Base-by-base conservation (phyloP, 306 rosid species). In the Pueraria montana region DNA sequence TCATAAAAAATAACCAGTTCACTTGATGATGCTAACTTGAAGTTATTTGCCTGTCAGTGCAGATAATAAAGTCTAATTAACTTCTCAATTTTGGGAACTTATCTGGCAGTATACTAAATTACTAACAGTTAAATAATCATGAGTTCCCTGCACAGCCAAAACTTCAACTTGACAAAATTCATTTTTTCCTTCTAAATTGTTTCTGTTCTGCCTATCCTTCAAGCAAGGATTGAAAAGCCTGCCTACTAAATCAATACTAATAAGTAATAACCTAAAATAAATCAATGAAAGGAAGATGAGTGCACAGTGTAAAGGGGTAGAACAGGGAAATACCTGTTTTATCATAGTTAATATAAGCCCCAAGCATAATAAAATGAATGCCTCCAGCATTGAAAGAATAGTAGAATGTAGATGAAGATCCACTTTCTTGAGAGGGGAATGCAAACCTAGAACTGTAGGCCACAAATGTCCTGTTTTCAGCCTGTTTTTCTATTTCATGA, bases 391-490 rank as follows among this genome's bases (percentile, higher is more conserved):
- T 87, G 82, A 94, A 94, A 50, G 98, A 94, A 81, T 92, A 94
- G 85, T 91, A 92, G 77, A 94, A 85, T 34, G 93, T 87, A 50
- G 98, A 94, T 43, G 82, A 84, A 34, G 98, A 94, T 63, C 97
- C 92, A 77, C 98, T 91, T 88, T 94, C 98, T 84, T 83, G 82
- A 32, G 97, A 89, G 52, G 97, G 98, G 87, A 92, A 92, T 74
- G 96, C 97, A 85, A 94, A 94, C 48, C 97, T 88, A 58, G 98
- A 92, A 86, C 97, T 94, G 79, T 94, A 94, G 75, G 98, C 93
- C 72, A 72, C 84, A 3, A 92, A 94, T n/a, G 91, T 85, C 85
- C 26, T 79, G 74, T 87, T 61, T 70, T 76, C 81, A 34, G 87
- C 94, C 85, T 92, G 97, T 50, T 68, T 59, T 86, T 94, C 98